Evolutionary conservation across 2,329 filamentous ascomycete species (phyloP).

Genomic region (Xylariaceae sp.): DNA sequence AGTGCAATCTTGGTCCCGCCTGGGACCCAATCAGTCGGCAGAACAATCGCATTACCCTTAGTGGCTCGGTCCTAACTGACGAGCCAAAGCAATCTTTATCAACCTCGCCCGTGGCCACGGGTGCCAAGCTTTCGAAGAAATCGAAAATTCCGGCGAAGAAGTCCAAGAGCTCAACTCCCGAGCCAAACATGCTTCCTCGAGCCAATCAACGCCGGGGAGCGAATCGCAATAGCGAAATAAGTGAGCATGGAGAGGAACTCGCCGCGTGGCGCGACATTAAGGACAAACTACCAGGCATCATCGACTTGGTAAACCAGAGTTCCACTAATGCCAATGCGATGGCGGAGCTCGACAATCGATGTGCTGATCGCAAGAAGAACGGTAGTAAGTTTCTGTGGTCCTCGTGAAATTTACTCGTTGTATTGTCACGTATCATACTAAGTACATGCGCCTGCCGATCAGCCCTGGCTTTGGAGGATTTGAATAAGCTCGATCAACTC

Average conservation of each 20-base stretch:
- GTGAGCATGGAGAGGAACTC: conserved; percentile 40
- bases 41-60: conserved; percentile 1
- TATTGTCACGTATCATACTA: background rate
- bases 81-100: conserved; percentile 6
- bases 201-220: conserved; percentile 31
- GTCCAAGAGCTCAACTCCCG: background rate
- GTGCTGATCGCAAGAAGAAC: conserved; percentile 35
- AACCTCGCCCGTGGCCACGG: background rate
- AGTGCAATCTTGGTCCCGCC: conserved; percentile 19
- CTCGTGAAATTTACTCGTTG: background rate
- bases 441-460: conserved; percentile 27
- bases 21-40: conserved; percentile 20
- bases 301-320: conserved; percentile 38
- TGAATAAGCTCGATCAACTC: conserved; percentile 33
- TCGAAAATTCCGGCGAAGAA: background rate
- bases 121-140: background rate
- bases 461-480: conserved; percentile 29
- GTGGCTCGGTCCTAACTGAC: background rate
- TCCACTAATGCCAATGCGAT: conserved; percentile 37
- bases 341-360: conserved; percentile 36
- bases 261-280: conserved; percentile 38
- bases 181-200: conserved; percentile 28
- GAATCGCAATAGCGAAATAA: conserved; percentile 36
- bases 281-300: conserved; percentile 33
- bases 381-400: conserved; percentile 25